A percentile compares a stretch with the other conserved stretches of the same genome.
phyloP scores from a whole-genome alignment of 306 rosid genomes.

The Quillaja saponaria region DNA sequence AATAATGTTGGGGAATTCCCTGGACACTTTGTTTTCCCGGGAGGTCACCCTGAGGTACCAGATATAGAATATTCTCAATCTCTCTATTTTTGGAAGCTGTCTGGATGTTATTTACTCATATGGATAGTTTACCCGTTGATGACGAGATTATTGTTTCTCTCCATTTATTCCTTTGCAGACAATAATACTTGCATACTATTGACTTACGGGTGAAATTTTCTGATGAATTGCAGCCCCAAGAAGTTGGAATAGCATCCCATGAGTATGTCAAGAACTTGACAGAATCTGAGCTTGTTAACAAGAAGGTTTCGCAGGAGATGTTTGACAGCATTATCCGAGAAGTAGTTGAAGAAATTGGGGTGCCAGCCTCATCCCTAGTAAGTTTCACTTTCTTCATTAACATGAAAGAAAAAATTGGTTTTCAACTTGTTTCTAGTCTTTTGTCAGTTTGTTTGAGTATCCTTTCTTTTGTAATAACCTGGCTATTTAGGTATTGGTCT shows the following conservation, averaged over 20 bases:
- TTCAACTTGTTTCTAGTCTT: too few relatives aligned
- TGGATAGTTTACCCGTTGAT: too few relatives aligned
- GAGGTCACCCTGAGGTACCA: conserved; percentile 97
- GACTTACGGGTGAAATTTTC: conserved; percentile 21
- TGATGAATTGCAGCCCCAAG: conserved; percentile 73
- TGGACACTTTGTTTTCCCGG: conserved; percentile 89
- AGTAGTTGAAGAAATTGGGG: conserved; percentile 97
- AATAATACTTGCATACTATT: too few relatives aligned
- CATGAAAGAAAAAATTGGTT: too few relatives aligned
- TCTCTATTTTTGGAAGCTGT: too few relatives aligned
- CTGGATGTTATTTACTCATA: too few relatives aligned
- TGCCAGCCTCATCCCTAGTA: conserved; percentile 79
- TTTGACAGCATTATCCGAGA: conserved; percentile 89
- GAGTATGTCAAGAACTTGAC: conserved; percentile 43
- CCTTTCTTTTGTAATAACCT: too few relatives aligned
- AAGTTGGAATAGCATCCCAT: conserved; percentile 62
- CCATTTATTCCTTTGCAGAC: too few relatives aligned
- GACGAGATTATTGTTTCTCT: too few relatives aligned
- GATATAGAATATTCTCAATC: too few relatives aligned
- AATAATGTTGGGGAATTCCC: conserved; percentile 91
- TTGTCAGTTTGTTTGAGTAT: too few relatives aligned
- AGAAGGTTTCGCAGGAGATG: conserved; percentile 70
- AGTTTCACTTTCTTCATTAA: conserved; percentile 36
- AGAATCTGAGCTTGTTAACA: conserved; percentile 39
- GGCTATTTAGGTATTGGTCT: too few relatives aligned